Evolutionary conservation across 345 rosid genomes (phyloP).

Genomic region (Lenwebbia sp.): DNA sequence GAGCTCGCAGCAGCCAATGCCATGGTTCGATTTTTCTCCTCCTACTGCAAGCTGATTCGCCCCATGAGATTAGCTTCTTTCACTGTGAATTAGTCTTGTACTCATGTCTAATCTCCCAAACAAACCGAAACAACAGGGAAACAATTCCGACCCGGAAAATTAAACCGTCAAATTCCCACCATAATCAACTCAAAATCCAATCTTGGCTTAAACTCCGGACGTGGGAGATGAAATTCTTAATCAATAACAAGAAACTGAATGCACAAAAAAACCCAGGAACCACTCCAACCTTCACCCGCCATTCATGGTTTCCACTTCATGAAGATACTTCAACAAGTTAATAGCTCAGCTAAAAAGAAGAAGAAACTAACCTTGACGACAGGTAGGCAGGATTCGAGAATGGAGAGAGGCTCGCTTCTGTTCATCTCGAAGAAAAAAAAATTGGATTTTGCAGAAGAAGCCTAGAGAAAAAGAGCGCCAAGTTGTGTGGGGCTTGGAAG

Average conservation of each 20-base stretch:
- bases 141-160: not conserved
- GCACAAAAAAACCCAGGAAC: not conserved
- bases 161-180: not conserved
- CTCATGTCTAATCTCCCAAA: not conserved
- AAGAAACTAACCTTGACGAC: not conserved
- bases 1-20: slow-evolving; percentile 33
- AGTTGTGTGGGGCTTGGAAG: slow-evolving; percentile 6
- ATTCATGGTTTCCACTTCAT: not conserved
- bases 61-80: not conserved
- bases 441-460: not conserved
- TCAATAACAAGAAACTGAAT: not conserved
- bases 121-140: not conserved
- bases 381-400: not conserved
- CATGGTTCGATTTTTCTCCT: slow-evolving; percentile 32
- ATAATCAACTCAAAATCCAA: not conserved
- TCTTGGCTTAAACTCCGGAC: not conserved
- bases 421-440: not conserved
- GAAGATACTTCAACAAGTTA: not conserved
- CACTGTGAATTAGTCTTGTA: not conserved
- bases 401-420: not conserved
- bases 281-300: not conserved
- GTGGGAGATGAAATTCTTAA: not conserved
- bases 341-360: not conserved
- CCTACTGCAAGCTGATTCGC: slow-evolving; percentile 17
- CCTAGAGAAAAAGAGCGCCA: slow-evolving; percentile 14